Conservation (phyloP, 2,329 filamentous ascomycete species). For the Fusarium chuoi region DNA sequence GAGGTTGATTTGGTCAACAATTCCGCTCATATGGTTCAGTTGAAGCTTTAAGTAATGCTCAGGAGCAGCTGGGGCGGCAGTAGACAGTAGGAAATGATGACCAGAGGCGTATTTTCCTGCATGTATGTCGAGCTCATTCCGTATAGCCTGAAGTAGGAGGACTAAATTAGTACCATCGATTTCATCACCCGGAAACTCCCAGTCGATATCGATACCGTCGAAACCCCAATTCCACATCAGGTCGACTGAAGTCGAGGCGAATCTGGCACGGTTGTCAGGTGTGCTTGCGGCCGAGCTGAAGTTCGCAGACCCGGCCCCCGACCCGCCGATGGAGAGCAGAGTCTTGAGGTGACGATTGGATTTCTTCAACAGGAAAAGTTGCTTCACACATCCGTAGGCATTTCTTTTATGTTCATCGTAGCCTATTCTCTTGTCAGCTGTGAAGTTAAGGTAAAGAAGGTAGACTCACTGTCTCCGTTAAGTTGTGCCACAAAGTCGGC, state of each 20-base stretch:
- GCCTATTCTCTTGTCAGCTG: neutral
- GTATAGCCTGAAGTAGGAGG: constrained; percentile 26
- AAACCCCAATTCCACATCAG: constrained; percentile 36
- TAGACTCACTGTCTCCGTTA: constrained; percentile 61
- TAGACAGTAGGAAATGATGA: constrained; percentile 24
- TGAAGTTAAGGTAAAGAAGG: neutral
- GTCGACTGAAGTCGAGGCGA: constrained; percentile 23
- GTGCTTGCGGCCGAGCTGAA: constrained; percentile 28
- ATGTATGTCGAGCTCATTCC: constrained; percentile 19
- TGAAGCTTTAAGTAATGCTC: constrained; percentile 26
- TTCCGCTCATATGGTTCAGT: constrained; percentile 3
- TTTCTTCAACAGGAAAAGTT: constrained; percentile 31
- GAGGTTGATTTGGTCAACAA: constrained; percentile 29
- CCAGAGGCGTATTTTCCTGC: constrained; percentile 3
- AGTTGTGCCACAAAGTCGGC: constrained; percentile 79
- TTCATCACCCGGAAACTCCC: constrained; percentile 26
- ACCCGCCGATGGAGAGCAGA: constrained; percentile 30
- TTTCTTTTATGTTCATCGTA: constrained; percentile 16
- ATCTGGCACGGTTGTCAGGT: constrained; percentile 14
- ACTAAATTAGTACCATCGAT: constrained; percentile 23
- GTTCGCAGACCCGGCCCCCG: constrained; percentile 25
- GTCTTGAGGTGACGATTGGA: constrained; percentile 29
- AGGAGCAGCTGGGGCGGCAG: constrained; percentile 22
- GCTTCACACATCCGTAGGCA: constrained; percentile 32
- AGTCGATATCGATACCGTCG: constrained; percentile 32